A percentile compares a stretch with the other conserved stretches of the same genome.
Conservation (phyloP, 176 grass and related monocot species). For the Olyra latifolia region DNA sequence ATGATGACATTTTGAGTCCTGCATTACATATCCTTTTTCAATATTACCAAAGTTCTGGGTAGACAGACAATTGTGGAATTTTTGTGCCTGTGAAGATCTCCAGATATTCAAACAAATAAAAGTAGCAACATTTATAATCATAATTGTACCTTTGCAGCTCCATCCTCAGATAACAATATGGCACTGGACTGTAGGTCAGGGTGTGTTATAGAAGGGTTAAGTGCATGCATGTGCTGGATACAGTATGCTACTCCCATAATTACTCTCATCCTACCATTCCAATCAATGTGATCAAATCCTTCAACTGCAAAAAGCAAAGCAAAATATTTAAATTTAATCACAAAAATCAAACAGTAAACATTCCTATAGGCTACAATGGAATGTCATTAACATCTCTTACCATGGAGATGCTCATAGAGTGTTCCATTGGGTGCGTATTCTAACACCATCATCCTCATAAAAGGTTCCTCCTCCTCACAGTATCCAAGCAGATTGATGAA, state of each 20-base stretch:
- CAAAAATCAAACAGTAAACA: neutral
- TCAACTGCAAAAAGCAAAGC: slow-evolving; percentile 59
- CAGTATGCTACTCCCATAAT: slow-evolving; percentile 92
- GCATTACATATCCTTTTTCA: neutral
- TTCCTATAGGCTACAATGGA: neutral
- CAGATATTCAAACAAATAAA: slow-evolving; percentile 19
- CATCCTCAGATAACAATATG: slow-evolving; percentile 92
- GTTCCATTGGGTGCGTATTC: slow-evolving; percentile 90
- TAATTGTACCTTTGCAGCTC: slow-evolving; percentile 72
- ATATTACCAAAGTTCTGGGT: neutral
- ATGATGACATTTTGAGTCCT: neutral
- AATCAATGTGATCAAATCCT: slow-evolving; percentile 92
- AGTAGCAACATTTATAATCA: neutral
- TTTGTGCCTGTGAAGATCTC: neutral
- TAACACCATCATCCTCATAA: slow-evolving; percentile 99
- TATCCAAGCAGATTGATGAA: slow-evolving; percentile 94
- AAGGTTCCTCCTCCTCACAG: slow-evolving; percentile 90
- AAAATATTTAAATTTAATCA: slow-evolving; percentile 30
- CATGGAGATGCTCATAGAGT: slow-evolving; percentile 89
- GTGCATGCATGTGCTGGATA: slow-evolving; percentile 86
- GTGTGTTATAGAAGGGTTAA: slow-evolving; percentile 69
- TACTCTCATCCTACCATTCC: slow-evolving; percentile 88
- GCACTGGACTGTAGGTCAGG: slow-evolving; percentile 75
- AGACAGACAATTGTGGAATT: neutral
- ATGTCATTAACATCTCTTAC: slow-evolving; percentile 45